Evolutionary conservation across 129 eudicot species (phyloP), one percentile per base, ranked within the genome.

Genomic region (Erigeron canadensis): DNA sequence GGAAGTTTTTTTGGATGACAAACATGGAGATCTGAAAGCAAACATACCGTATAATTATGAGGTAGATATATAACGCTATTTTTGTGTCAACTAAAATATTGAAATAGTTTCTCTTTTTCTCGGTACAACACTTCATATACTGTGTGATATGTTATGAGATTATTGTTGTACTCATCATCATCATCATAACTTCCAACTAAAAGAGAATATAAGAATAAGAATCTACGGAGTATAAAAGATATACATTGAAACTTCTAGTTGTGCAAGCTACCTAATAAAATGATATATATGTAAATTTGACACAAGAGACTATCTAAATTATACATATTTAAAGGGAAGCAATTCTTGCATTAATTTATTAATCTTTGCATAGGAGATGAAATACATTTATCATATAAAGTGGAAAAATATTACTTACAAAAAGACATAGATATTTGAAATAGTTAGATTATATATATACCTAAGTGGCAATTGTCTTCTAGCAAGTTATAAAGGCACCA

Each of bases 1-100:
- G 77, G 96, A 93, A 87, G 87, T 78, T 89, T 89, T 95, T 88
- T 82, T 93, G 88, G 88, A 93, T 82, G 86, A 85, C 72, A 89
- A 83, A 77, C 74, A 82, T 70, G 80, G 69, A 59, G 86, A 86
- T 75, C 73, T 48, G 71, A 80, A 75, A 77, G 85, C 75, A 65
- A 81, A 80, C 83, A 75, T 78, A 28, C 81, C 82, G 73, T 83
- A 84, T n/a, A n/a, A n/a, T 76, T 84, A 80, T 84, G 90, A 93
- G 98, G 98, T 93, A 86, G 55, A 80, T 63, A 66, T 56, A 15
- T 9, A 38, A 2, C 18, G n/a, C 19, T 63, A 72, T 45, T 67
- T 56, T 47, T 42, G 15, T 23, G 13, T 3, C 9, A 22, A 58
- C 6, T 23, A 11, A 4, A 5, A 58, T 8, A 18, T 43, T n/a